A percentile compares a stretch with the other conserved stretches of the same genome.
These are phyloP conservation scores for Protomyces pachydermus DNA, from an alignment of 1,139 yeast species.

Conservation along the genomic window DNA sequence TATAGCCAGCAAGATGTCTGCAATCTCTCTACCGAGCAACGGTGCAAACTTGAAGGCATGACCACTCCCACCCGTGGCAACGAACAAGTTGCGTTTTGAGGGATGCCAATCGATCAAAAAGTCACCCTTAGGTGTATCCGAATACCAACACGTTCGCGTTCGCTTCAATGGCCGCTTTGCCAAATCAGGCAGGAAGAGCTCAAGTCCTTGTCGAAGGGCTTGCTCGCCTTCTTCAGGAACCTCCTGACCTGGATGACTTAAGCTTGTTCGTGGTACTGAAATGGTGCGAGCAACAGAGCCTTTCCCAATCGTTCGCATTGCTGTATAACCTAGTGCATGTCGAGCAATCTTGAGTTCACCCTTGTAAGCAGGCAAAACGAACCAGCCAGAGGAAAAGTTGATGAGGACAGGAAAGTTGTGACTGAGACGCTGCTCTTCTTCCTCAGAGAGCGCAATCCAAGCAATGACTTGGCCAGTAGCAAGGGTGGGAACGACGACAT, in stretches of 20 bases:
- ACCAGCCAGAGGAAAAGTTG: slow-evolving; percentile 48
- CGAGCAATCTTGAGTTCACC: slow-evolving; percentile 42
- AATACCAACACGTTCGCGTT: slow-evolving; percentile 44
- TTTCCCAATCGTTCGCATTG: slow-evolving; percentile 9
- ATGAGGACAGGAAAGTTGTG: slow-evolving; percentile 45
- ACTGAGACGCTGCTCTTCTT: slow-evolving; percentile 34
- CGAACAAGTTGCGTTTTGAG: slow-evolving; percentile 40
- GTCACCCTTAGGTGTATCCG: slow-evolving; percentile 46
- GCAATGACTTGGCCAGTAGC: slow-evolving; percentile 35
- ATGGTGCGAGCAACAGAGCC: neutral
- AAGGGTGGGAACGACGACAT: slow-evolving; percentile 8
- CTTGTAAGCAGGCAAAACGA: slow-evolving; percentile 46
- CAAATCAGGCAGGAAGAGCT: slow-evolving; percentile 29
- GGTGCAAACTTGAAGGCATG: slow-evolving; percentile 36
- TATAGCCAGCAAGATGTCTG: neutral
- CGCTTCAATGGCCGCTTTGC: slow-evolving; percentile 32
- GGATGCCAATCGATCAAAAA: slow-evolving; percentile 46
- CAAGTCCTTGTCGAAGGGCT: slow-evolving; percentile 30
- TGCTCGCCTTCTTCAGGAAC: slow-evolving; percentile 32
- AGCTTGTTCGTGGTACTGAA: slow-evolving; percentile 19
- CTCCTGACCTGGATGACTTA: slow-evolving; percentile 10
- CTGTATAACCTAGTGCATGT: slow-evolving; percentile 32
- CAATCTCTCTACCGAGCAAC: slow-evolving; percentile 15
- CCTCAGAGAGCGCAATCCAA: slow-evolving; percentile 31
- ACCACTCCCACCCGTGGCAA: slow-evolving; percentile 49